These are phyloP conservation scores for Pseudocercospora ulei DNA, from an alignment of 2,329 filamentous ascomycete genomes.

Conservation along the genomic window DNA sequence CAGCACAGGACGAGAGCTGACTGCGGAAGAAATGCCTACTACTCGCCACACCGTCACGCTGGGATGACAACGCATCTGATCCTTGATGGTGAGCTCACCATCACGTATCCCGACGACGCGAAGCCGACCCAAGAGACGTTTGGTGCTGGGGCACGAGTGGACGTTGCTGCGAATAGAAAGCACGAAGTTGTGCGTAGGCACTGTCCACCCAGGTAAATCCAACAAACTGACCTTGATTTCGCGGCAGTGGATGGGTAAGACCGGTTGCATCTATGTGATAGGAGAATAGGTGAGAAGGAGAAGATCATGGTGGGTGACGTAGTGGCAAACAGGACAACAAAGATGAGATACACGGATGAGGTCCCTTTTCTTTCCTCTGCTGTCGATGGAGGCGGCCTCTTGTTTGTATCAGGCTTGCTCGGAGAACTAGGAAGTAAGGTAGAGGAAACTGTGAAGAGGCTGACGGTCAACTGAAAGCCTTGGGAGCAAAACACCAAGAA, in stretches of 20 bases:
- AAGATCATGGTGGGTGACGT: background rate
- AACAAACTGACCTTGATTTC: background rate
- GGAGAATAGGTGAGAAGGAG: slow-evolving; percentile 22
- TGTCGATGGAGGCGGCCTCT: too few relatives aligned
- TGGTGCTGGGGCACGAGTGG: slow-evolving; percentile 52
- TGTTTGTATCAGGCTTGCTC: too few relatives aligned
- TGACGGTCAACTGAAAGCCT: too few relatives aligned
- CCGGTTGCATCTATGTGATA: slow-evolving; percentile 49
- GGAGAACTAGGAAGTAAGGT: too few relatives aligned
- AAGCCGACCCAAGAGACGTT: slow-evolving; percentile 50
- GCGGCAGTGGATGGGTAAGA: slow-evolving; percentile 54
- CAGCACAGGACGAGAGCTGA: slow-evolving; percentile 10
- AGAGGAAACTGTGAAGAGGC: too few relatives aligned
- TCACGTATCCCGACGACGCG: slow-evolving; percentile 55
- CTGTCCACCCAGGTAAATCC: background rate
- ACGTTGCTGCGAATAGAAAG: slow-evolving; percentile 53
- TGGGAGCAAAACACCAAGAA: too few relatives aligned
- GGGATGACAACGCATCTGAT: slow-evolving; percentile 62
- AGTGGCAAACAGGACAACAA: too few relatives aligned
- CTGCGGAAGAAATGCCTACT: slow-evolving; percentile 52
- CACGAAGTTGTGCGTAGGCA: slow-evolving; percentile 49
- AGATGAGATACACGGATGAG: background rate
- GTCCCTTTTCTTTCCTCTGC: too few relatives aligned
- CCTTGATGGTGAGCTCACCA: slow-evolving; percentile 53
- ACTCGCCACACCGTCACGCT: slow-evolving; percentile 56